phyloP scores from a whole-genome alignment of 2,329 filamentous ascomycete species.

The Curvularia sp. region DNA sequence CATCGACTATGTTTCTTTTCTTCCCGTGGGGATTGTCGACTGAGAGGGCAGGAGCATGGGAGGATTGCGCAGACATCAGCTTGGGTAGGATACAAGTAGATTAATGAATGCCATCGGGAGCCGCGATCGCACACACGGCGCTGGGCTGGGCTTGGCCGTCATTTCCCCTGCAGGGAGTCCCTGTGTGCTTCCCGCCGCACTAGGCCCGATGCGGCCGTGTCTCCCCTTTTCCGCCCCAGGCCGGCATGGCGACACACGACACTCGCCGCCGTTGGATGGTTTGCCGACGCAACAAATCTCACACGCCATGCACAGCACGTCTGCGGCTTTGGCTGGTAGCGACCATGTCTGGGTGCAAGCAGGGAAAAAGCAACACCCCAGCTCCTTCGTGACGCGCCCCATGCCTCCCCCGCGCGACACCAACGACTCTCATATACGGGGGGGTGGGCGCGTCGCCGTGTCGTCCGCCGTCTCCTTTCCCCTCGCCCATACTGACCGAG shows the following conservation, averaged over 20 bases:
- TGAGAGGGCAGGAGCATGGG: slow-evolving; percentile 40
- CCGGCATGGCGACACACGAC: slow-evolving; percentile 14
- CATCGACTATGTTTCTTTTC: slow-evolving; percentile 69
- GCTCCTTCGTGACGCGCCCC: slow-evolving; percentile 1
- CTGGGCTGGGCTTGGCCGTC: slow-evolving; percentile 5
- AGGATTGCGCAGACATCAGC: not conserved
- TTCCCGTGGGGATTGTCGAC: slow-evolving; percentile 66
- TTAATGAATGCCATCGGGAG: slow-evolving; percentile 7
- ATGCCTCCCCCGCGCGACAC: not conserved
- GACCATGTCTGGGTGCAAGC: slow-evolving; percentile 5
- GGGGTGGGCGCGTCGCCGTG: not conserved
- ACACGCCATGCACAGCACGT: slow-evolving; percentile 5
- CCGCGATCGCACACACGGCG: slow-evolving; percentile 6
- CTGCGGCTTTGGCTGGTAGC: slow-evolving; percentile 10
- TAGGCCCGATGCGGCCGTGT: slow-evolving; percentile 7
- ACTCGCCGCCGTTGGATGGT: slow-evolving; percentile 22
- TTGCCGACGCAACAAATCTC: slow-evolving; percentile 18
- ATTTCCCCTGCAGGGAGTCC: slow-evolving; percentile 21
- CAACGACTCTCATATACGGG: slow-evolving; percentile 3
- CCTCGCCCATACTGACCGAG: slow-evolving; percentile 13
- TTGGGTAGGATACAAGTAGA: not conserved
- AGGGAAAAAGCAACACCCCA: slow-evolving; percentile 1
- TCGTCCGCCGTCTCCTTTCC: slow-evolving; percentile 8
- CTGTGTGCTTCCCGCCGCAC: slow-evolving; percentile 10
- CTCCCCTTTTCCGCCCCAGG: slow-evolving; percentile 13